phyloP scores from a whole-genome alignment of 305 asterid genomes.

The Caryopteris hybrid region DNA sequence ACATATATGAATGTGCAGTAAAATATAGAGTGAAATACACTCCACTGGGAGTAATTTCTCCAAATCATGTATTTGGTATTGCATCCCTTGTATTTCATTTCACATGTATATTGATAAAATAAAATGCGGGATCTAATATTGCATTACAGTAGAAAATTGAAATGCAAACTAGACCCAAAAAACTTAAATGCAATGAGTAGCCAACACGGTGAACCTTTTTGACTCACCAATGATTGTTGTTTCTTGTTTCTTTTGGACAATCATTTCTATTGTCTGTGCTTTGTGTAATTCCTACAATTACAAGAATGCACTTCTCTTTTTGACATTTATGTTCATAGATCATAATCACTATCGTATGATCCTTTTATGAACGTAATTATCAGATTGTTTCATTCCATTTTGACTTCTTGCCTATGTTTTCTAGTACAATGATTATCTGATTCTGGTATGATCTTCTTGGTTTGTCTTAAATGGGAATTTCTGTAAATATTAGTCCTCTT shows the following conservation, averaged over 20 bases:
- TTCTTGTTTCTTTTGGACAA: not conserved
- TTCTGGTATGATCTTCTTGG: not conserved
- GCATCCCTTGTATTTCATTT: no score
- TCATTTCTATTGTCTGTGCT: not conserved
- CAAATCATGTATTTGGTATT: no score
- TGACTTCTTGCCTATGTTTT: not conserved
- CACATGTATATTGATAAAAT: no score
- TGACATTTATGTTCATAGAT: not conserved
- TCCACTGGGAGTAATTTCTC: no score
- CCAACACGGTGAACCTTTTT: not conserved
- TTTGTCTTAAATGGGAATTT: no score
- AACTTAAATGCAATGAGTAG: no score
- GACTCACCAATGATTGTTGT: not conserved
- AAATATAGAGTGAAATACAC: no score
- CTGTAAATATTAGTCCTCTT: no score
- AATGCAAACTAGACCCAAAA: no score
- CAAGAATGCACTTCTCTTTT: not conserved
- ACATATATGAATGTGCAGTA: no score
- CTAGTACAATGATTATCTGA: not conserved
- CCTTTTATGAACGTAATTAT: not conserved
- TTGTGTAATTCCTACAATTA: not conserved
- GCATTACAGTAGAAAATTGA: no score
- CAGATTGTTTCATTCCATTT: not conserved
- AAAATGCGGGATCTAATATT: no score
- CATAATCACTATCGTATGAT: not conserved